Base-by-base conservation (phyloP, 345 rosid genomes). In the Camelina neglecta region DNA sequence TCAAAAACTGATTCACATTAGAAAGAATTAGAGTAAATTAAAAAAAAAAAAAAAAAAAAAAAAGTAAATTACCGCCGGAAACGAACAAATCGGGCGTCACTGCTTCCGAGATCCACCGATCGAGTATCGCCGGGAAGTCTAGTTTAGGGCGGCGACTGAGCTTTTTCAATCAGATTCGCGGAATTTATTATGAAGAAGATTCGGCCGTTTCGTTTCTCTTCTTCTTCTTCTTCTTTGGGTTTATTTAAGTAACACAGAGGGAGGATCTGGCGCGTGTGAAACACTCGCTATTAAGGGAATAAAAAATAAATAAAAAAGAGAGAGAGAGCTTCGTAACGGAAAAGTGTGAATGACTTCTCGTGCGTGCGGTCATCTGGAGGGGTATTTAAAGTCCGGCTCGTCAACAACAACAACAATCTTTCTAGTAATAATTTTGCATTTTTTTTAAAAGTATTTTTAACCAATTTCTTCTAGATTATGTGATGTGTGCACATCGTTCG, bases 241-340 rank as follows among this genome's bases (percentile, higher is more conserved):
- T 18, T n/a, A n/a, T 69, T 76, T 61, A 55, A 11, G 7, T 7
- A 33, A 10, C 3, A 39, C 11, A 10, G 6, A 0, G 58, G 7
- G 16, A 33, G 21, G 62, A 65, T 39, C 6, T 21, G n/a, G 69
- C 77, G 81, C 77, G 81, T 78, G 81, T 8, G 15, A 2, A 33
- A 39, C 74, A 72, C 1, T 60, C 81, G 77, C 73, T 50, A 62
- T 54, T 60, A 29, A 69, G 29, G 29, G 2, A 26, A 26, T 3
- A 26, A 4, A 26, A 26, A 3, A 26, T 3, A 26, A 26, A 26
- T 0, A 21, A 21, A 24, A 2, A 24, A 24, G 26, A 24, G 26
- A 24, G 26, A 24, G 26, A 24, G 29, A 16, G 5, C 63, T 56
- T 38, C 24, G 2, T 65, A 51, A 78, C 75, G 68, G 73, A 39